A percentile compares a stretch with the other conserved stretches of the same genome.
Conservation (phyloP, 129 eudicot genomes). For the Apium graveolens region DNA sequence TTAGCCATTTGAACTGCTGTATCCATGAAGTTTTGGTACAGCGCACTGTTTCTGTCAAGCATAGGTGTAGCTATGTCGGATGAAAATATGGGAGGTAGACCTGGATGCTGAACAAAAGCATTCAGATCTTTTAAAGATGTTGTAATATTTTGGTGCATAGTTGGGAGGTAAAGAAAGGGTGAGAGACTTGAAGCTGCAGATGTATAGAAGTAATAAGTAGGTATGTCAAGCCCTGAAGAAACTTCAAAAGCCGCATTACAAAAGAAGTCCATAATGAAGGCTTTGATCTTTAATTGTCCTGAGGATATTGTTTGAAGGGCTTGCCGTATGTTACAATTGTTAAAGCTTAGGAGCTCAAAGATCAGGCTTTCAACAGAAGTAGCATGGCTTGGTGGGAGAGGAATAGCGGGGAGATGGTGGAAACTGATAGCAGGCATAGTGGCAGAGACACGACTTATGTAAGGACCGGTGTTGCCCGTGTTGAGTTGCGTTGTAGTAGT, state of each 20-base stretch:
- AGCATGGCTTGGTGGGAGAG: slow-evolving; percentile 18
- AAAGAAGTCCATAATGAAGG: slow-evolving; percentile 55
- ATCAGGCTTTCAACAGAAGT: slow-evolving; percentile 17
- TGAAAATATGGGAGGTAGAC: slow-evolving; percentile 42
- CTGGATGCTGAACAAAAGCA: slow-evolving; percentile 29
- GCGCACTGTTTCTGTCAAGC: slow-evolving; percentile 12
- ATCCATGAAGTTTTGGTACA: slow-evolving; percentile 26
- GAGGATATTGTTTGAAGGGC: slow-evolving; percentile 36
- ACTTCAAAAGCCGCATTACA: slow-evolving; percentile 44
- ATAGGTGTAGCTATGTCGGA: slow-evolving; percentile 17
- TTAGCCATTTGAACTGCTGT: slow-evolving; percentile 20
- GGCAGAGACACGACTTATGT: slow-evolving; percentile 30
- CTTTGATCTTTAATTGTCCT: slow-evolving; percentile 26
- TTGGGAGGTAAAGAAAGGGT: slow-evolving; percentile 26
- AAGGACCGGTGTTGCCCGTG: slow-evolving; percentile 34
- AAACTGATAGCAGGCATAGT: slow-evolving; percentile 48
- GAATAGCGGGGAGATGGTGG: slow-evolving; percentile 37
- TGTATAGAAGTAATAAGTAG: slow-evolving; percentile 54
- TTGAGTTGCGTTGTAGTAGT: slow-evolving; percentile 20
- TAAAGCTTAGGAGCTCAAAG: slow-evolving; percentile 36
- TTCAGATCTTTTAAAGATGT: slow-evolving; percentile 25
- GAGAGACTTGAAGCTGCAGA: slow-evolving; percentile 37
- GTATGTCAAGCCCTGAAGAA: slow-evolving; percentile 29
- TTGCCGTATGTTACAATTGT: slow-evolving; percentile 30
- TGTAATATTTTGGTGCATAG: slow-evolving; percentile 27